Percentiles rank a stretch among this genome's conserved stretches.
Conservation (phyloP, 1,284 basidiomycete species). For the Takashimella koratensis region DNA sequence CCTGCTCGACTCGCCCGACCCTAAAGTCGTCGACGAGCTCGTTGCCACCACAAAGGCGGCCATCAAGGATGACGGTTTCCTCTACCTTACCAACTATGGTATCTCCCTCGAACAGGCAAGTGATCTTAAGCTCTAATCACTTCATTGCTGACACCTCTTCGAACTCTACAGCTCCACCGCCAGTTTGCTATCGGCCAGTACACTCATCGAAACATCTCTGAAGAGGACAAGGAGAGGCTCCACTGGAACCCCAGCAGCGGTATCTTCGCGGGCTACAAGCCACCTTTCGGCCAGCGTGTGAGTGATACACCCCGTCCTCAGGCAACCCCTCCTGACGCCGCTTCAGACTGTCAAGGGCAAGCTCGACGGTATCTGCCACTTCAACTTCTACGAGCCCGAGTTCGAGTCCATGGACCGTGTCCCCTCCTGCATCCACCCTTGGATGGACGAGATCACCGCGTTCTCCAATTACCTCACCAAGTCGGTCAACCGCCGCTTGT, state of each 20-base stretch:
- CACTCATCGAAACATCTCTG: constrained; percentile 14
- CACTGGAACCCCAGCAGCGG: too few relatives aligned
- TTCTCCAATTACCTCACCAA: constrained; percentile 29
- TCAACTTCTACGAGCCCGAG: constrained; percentile 42
- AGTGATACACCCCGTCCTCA: too few relatives aligned
- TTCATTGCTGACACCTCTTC: not conserved
- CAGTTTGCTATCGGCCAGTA: constrained; percentile 26
- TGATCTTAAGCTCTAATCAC: too few relatives aligned
- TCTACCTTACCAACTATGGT: constrained; percentile 24
- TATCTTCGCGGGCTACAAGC: too few relatives aligned
- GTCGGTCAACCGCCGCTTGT: constrained; percentile 7
- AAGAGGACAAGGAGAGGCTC: constrained; percentile 14
- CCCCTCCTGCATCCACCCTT: constrained; percentile 14
- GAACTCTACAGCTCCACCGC: constrained; percentile 19
- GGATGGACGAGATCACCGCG: constrained; percentile 36
- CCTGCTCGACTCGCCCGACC: constrained; percentile 12
- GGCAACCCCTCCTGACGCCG: too few relatives aligned
- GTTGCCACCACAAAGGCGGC: constrained; percentile 13
- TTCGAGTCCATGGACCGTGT: constrained; percentile 16
- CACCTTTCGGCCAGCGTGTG: too few relatives aligned
- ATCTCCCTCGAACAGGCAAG: constrained; percentile 25
- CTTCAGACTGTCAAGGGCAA: constrained; percentile 20
- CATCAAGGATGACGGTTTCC: constrained; percentile 23
- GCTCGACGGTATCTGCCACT: constrained; percentile 22
- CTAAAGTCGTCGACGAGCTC: constrained; percentile 1